These are phyloP conservation scores for Echinosphaeria canescens DNA, from an alignment of 2,329 filamentous ascomycete species.

Conservation along the genomic window DNA sequence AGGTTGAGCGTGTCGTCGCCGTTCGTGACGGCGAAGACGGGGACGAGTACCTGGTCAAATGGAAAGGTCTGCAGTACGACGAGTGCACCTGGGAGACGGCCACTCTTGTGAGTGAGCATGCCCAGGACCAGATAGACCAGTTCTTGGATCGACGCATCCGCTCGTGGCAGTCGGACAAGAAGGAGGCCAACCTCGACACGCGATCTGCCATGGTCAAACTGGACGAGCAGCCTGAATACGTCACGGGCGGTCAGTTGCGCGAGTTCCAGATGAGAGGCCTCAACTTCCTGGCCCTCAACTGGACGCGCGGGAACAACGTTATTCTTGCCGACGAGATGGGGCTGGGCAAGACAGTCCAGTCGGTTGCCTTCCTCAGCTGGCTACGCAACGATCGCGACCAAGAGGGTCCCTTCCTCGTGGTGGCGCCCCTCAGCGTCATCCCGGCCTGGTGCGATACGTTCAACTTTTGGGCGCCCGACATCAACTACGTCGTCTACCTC, in stretches of 20 bases:
- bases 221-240: conserved; percentile 66
- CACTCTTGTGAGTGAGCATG: conserved; percentile 51
- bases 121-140: conserved; percentile 79
- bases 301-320: conserved; percentile 85
- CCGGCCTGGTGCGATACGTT: conserved; percentile 98
- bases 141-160: conserved; percentile 69
- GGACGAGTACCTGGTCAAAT: conserved; percentile 86
- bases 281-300: conserved; percentile 92
- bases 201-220: conserved; percentile 53
- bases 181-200: conserved; percentile 54
- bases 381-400: conserved; percentile 74
- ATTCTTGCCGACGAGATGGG: conserved; percentile 98
- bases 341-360: conserved; percentile 93
- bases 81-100: conserved; percentile 85
- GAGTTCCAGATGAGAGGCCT: conserved; percentile 87
- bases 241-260: conserved; percentile 66
- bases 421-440: conserved; percentile 94
- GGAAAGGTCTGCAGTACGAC: conserved; percentile 87
- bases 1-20: conserved; percentile 84
- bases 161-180: conserved; percentile 59
- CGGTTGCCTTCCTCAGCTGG: conserved; percentile 94
- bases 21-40: conserved; percentile 60
- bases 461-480: conserved; percentile 82
- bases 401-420: conserved; percentile 87
- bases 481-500: conserved; percentile 95